These are phyloP conservation scores for Apodospora peruviana DNA, from an alignment of 495 filamentous ascomycete genomes.

Conservation along the genomic window DNA sequence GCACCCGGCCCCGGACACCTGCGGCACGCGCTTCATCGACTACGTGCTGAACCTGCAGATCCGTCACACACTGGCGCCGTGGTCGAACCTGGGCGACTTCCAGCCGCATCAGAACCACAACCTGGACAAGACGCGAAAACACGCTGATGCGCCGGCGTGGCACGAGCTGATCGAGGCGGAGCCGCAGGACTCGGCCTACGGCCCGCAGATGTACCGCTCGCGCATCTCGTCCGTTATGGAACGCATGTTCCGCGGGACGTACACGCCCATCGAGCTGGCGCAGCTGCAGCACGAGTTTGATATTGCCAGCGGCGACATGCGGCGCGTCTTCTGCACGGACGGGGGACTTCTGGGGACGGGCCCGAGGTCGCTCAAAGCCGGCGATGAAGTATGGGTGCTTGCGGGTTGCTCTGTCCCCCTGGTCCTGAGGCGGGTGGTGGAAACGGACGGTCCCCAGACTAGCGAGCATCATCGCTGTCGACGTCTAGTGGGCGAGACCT, in stretches of 20 bases:
- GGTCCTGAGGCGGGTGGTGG: slow-evolving; percentile 2
- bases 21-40: slow-evolving; percentile 4
- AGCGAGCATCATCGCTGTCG: not conserved
- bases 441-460: not conserved
- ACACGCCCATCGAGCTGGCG: slow-evolving; percentile 1
- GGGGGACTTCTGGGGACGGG: slow-evolving; percentile 8
- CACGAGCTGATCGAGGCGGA: slow-evolving; percentile 4
- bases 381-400: slow-evolving; percentile 15
- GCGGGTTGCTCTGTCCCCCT: slow-evolving; percentile 8
- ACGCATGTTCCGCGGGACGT: slow-evolving; percentile 3
- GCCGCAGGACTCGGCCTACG: slow-evolving; percentile 8
- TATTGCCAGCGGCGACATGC: slow-evolving; percentile 3
- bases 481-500: slow-evolving; percentile 11
- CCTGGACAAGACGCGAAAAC: not conserved
- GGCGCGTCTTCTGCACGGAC: slow-evolving; percentile 5
- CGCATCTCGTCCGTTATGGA: slow-evolving; percentile 6
- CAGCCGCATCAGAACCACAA: slow-evolving; percentile 3
- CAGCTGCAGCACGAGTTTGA: slow-evolving; percentile 14
- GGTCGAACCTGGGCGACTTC: not conserved
- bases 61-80: not conserved
- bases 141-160: not conserved
- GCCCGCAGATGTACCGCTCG: slow-evolving; percentile 3
- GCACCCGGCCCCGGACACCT: slow-evolving; percentile 3
- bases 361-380: slow-evolving; percentile 7
- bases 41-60: slow-evolving; percentile 10